These are phyloP conservation scores for Ensete glaucum DNA, from an alignment of 176 grass and related monocot species.

Conservation along the genomic window DNA sequence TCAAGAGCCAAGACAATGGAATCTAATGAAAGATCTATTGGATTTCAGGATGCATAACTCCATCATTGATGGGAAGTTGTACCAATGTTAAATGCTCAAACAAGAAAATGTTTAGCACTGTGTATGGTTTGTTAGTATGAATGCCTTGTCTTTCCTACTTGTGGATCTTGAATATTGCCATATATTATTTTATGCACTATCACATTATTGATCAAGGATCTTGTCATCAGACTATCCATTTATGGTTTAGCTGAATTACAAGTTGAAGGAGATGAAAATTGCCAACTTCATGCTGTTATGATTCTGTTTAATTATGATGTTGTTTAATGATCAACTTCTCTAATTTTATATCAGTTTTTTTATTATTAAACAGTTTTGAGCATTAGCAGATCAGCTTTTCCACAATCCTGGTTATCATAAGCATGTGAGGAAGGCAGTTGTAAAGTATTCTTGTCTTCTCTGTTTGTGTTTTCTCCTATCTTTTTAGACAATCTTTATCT, in stretches of 20 bases:
- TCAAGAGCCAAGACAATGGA: neutral
- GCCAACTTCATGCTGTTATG: constrained; percentile 41
- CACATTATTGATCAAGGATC: neutral
- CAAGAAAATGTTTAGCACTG: neutral
- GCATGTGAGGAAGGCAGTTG: constrained; percentile 63
- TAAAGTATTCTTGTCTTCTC: constrained; percentile 40
- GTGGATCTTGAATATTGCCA: neutral
- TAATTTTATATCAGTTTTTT: neutral
- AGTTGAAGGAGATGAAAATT: constrained; percentile 97
- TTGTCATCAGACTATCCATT: constrained; percentile 48
- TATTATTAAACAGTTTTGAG: constrained; percentile 61
- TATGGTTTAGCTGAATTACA: constrained; percentile 96
- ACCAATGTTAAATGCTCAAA: neutral
- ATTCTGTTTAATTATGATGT: neutral
- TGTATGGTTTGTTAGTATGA: neutral
- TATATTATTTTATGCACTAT: neutral
- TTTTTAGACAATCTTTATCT: neutral
- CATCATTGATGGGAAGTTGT: neutral
- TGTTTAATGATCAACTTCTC: neutral
- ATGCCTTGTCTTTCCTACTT: neutral
- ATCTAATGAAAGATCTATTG: neutral
- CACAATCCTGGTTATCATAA: constrained; percentile 89
- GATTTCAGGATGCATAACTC: neutral
- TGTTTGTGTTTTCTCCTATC: constrained; percentile 4
- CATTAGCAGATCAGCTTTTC: constrained; percentile 96